phyloP scores from a whole-genome alignment of 202 grass and related monocot genomes.

The Panicum hallii region DNA sequence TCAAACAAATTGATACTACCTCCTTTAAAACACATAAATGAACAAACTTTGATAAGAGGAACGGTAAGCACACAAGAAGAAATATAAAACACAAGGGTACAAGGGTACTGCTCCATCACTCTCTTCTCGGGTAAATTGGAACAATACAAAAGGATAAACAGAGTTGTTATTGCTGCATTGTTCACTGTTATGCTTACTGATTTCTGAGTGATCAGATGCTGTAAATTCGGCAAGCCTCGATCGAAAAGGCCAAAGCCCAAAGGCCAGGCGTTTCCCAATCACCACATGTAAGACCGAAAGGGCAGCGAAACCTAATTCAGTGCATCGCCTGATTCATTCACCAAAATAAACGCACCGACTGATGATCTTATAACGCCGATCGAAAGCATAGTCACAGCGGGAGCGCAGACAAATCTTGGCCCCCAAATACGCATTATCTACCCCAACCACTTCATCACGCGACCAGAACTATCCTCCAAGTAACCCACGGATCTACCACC shows the following conservation, averaged over 20 bases:
- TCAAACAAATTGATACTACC: not conserved
- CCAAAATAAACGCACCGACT: not conserved
- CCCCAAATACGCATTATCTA: not conserved
- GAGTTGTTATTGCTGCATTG: not conserved
- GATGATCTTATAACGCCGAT: not conserved
- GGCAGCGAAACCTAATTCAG: not conserved
- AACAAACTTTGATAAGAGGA: not conserved
- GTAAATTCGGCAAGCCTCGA: not conserved
- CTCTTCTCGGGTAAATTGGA: not conserved
- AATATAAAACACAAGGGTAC: not conserved
- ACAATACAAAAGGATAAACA: not conserved
- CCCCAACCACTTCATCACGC: not conserved
- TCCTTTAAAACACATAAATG: conserved; percentile 4
- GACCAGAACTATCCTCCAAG: not conserved
- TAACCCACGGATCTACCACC: conserved; percentile 29
- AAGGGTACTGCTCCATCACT: not conserved
- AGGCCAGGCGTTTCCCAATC: not conserved
- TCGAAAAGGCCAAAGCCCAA: not conserved
- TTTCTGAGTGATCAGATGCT: not conserved
- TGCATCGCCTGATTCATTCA: not conserved
- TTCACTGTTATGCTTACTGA: not conserved
- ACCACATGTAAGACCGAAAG: not conserved
- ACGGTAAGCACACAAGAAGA: not conserved
- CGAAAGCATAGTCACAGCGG: not conserved
- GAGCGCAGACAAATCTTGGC: not conserved